A percentile compares a stretch with the other conserved stretches of the same genome.
Evolutionary conservation across 2,329 filamentous ascomycete genomes (phyloP).

Genomic region (Parascedosporium putredinis): DNA sequence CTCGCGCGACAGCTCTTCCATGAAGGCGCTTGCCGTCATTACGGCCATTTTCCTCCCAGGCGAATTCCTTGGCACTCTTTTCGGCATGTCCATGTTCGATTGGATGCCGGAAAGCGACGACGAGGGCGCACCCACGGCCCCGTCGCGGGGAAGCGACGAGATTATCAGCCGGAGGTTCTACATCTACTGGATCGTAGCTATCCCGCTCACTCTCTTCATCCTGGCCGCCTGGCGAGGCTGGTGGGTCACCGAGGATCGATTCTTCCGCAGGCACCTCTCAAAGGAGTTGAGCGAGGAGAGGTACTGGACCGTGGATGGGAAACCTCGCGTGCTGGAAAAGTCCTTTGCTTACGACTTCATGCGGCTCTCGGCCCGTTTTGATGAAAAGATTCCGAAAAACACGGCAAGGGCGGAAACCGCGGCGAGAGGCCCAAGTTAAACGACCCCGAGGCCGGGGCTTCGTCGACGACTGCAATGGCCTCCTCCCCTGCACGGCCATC

Average conservation of each 20-base stretch:
- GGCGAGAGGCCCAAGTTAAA: neutral
- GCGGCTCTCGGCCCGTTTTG: conserved; percentile 24
- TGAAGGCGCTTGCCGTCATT: conserved; percentile 37
- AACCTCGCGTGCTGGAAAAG: conserved; percentile 29
- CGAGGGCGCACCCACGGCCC: neutral
- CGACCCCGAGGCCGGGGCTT: neutral
- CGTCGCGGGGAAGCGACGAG: conserved; percentile 12
- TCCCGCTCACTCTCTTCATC: conserved; percentile 32
- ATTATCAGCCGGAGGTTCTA: conserved; percentile 31
- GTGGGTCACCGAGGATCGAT: conserved; percentile 37
- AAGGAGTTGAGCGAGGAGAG: conserved; percentile 36
- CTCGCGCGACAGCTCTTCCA: conserved; percentile 32
- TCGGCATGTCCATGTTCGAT: conserved; percentile 37
- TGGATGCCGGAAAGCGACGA: conserved; percentile 28
- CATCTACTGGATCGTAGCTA: conserved; percentile 34
- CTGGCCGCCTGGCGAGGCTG: conserved; percentile 32
- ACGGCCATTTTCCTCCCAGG: conserved; percentile 37
- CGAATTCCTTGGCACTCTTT: conserved; percentile 34
- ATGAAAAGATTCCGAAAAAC: conserved; percentile 17
- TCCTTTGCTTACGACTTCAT: conserved; percentile 34
- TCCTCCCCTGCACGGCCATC: neutral
- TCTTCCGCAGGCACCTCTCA: conserved; percentile 33
- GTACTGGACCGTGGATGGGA: conserved; percentile 35
- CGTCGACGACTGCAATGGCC: neutral
- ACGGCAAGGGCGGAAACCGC: conserved; percentile 11